These are phyloP conservation scores for Diaporthe sp. DNA, from an alignment of 2,329 filamentous ascomycete genomes.

Conservation along the genomic window DNA sequence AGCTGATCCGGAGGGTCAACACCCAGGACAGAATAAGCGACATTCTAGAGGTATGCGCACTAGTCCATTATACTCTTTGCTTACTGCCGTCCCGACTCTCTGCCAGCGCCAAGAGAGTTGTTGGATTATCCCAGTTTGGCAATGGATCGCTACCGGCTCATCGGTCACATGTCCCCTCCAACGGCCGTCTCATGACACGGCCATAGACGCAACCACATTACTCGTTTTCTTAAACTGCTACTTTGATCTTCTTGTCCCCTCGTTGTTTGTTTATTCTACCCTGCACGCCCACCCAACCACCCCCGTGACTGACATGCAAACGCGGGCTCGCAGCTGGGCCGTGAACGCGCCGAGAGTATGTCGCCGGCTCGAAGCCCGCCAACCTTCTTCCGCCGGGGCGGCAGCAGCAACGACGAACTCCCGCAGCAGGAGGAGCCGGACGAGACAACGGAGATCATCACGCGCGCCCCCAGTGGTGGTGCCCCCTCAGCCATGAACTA, in stretches of 20 bases:
- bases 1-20: slow-evolving; percentile 44
- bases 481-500: slow-evolving; percentile 37
- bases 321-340: slow-evolving; percentile 34
- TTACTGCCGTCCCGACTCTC: background rate
- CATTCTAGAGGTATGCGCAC: slow-evolving; percentile 50
- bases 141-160: background rate
- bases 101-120: background rate
- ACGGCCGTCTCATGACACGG: background rate
- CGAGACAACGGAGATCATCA: slow-evolving; percentile 38
- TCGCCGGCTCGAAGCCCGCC: slow-evolving; percentile 36
- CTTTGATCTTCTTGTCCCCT: background rate
- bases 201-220: background rate
- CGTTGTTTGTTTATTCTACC: background rate
- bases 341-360: slow-evolving; percentile 41
- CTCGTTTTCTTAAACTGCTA: background rate
- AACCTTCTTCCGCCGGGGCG: slow-evolving; percentile 21
- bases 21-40: slow-evolving; percentile 50
- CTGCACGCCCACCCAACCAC: background rate
- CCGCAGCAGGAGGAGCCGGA: slow-evolving; percentile 28
- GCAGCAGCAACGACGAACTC: background rate
- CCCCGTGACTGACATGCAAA: background rate
- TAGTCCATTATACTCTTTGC: background rate
- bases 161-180: slow-evolving; percentile 26
- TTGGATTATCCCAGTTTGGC: slow-evolving; percentile 12
- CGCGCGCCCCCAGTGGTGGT: slow-evolving; percentile 4